Conservation (phyloP, 2,329 filamentous ascomycete genomes). For the Fusarium dlaminii region DNA sequence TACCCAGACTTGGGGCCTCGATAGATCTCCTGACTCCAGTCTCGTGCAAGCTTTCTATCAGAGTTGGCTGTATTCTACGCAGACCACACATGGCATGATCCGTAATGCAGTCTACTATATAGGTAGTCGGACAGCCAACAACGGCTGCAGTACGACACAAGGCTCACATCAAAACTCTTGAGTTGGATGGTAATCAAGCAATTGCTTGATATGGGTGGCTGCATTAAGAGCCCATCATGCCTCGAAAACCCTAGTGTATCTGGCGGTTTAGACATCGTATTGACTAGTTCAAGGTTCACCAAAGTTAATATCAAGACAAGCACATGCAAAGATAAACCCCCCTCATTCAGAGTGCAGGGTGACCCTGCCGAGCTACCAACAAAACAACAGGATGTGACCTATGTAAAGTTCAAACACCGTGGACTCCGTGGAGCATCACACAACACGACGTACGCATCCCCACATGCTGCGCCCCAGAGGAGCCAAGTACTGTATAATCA, state of each 20-base stretch:
- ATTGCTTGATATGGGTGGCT: conserved; percentile 17
- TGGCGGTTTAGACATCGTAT: conserved; percentile 34
- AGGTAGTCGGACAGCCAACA: neutral
- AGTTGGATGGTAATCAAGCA: conserved; percentile 1
- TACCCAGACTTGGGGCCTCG: conserved; percentile 5
- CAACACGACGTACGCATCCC: conserved; percentile 26
- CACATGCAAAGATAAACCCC: conserved; percentile 30
- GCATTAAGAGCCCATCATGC: conserved; percentile 3
- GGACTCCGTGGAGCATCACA: conserved; percentile 31
- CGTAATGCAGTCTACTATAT: neutral
- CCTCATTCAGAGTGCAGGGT: conserved; percentile 14
- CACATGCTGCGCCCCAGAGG: conserved; percentile 22
- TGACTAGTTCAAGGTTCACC: conserved; percentile 9
- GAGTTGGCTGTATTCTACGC: conserved; percentile 6
- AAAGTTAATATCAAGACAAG: conserved; percentile 9
- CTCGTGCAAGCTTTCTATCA: conserved; percentile 8
- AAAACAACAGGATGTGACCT: conserved; percentile 19
- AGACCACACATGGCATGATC: neutral
- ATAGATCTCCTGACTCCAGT: conserved; percentile 1
- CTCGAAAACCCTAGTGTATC: conserved; percentile 10
- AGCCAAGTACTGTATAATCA: neutral
- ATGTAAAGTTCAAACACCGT: conserved; percentile 32
- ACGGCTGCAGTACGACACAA: neutral
- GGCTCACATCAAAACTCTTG: neutral
- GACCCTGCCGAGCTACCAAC: conserved; percentile 27